These are phyloP conservation scores for Saururus chinensis DNA, from an alignment of 164 flowering plant genomes.

Conservation along the genomic window DNA sequence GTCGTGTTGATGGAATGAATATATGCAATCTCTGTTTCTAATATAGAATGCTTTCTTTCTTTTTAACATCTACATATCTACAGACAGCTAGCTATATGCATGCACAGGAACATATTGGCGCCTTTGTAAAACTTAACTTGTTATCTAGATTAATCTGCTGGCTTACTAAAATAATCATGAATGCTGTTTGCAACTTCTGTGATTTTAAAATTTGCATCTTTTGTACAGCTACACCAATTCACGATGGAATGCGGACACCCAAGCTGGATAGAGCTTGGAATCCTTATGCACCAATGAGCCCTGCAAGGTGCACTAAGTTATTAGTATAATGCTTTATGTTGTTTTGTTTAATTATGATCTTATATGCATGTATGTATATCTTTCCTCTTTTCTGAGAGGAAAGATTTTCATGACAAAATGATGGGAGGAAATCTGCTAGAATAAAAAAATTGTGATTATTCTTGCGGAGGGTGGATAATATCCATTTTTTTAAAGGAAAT, in stretches of 20 bases:
- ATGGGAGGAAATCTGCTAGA: no score
- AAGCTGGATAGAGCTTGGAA: conserved; percentile 99
- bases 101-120: no score
- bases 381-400: neutral
- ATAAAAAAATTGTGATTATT: no score
- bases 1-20: no score
- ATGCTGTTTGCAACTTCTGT: neutral
- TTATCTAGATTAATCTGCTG: no score
- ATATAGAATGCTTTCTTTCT: neutral
- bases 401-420: no score
- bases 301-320: conserved; percentile 51
- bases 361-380: neutral
- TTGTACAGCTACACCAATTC: conserved; percentile 79
- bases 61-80: no score
- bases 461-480: no score
- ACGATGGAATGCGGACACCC: conserved; percentile 98
- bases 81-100: no score
- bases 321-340: neutral
- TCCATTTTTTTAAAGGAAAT: no score
- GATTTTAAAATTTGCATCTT: neutral
- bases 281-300: conserved; percentile 93
- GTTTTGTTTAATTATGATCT: neutral
- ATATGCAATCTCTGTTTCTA: neutral
- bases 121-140: no score
- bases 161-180: no score